phyloP scores from a whole-genome alignment of 345 rosid species.

The Acer saccharum region DNA sequence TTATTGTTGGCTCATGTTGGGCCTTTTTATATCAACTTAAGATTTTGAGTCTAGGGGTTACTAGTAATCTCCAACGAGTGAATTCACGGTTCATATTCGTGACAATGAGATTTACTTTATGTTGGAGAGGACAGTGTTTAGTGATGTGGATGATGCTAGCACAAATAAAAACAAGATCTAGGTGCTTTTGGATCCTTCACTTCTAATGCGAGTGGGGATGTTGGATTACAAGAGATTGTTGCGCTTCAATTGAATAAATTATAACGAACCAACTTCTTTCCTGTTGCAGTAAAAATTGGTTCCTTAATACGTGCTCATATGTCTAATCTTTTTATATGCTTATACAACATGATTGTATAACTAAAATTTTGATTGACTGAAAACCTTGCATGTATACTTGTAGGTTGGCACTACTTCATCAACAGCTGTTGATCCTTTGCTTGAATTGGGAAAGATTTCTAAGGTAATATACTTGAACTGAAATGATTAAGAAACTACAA shows the following conservation, averaged over 20 bases:
- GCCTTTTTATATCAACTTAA: no score
- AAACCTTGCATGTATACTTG: slow-evolving; percentile 18
- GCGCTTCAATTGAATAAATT: neutral
- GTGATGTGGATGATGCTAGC: neutral
- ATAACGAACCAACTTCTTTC: neutral
- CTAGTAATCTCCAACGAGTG: neutral
- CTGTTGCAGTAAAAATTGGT: neutral
- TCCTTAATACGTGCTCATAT: neutral
- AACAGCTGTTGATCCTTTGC: slow-evolving; percentile 80
- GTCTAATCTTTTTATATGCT: slow-evolving; percentile 8
- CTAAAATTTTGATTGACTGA: neutral
- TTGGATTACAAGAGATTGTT: neutral
- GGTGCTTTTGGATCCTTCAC: neutral
- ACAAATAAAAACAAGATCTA: neutral
- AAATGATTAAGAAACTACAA: slow-evolving; percentile 3
- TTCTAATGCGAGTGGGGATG: neutral
- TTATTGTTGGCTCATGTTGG: no score
- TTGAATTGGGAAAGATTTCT: slow-evolving; percentile 63
- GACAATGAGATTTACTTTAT: neutral
- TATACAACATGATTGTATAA: neutral
- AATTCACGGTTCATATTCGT: neutral
- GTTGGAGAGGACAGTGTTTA: neutral
- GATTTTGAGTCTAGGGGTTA: no score
- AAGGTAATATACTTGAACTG: slow-evolving; percentile 38
- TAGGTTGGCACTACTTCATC: slow-evolving; percentile 95